Percentiles rank a stretch among this genome's conserved stretches.
phyloP scores from a whole-genome alignment of 2,329 filamentous ascomycete species.

The Aureobasidium sp. region DNA sequence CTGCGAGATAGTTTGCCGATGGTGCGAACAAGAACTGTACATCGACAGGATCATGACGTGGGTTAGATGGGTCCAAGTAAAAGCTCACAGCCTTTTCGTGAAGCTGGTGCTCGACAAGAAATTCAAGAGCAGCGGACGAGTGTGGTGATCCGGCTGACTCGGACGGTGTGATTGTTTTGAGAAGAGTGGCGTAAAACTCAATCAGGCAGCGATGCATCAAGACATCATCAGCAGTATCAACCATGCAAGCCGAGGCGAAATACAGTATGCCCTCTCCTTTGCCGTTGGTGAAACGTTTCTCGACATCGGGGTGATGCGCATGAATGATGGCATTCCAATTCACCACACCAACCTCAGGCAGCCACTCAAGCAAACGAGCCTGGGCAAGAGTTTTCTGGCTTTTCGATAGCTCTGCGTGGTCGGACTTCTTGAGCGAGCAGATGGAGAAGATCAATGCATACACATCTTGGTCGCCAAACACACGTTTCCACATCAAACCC shows the following conservation, averaged over 20 bases:
- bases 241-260: slow-evolving; percentile 50
- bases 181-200: slow-evolving; percentile 50
- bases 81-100: slow-evolving; percentile 45
- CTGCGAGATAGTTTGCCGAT: slow-evolving; percentile 51
- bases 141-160: slow-evolving; percentile 20
- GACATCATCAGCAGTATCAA: slow-evolving; percentile 49
- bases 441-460: slow-evolving; percentile 51
- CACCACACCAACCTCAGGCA: slow-evolving; percentile 47
- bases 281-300: slow-evolving; percentile 32
- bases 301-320: slow-evolving; percentile 47
- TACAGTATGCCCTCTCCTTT: slow-evolving; percentile 45
- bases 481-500: slow-evolving; percentile 53
- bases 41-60: slow-evolving; percentile 43
- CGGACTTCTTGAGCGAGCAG: slow-evolving; percentile 40
- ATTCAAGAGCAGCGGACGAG: slow-evolving; percentile 41
- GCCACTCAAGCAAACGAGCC: slow-evolving; percentile 52
- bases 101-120: slow-evolving; percentile 44
- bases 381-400: slow-evolving; percentile 53
- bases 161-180: slow-evolving; percentile 36
- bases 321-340: slow-evolving; percentile 49
- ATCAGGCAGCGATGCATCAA: slow-evolving; percentile 55
- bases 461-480: slow-evolving; percentile 55
- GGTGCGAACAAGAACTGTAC: slow-evolving; percentile 48
- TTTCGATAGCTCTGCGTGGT: slow-evolving; percentile 37
- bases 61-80: slow-evolving; percentile 45